Evolutionary conservation across 139 green algal species (phyloP).

Genomic region (Picochlorum sp.): DNA sequence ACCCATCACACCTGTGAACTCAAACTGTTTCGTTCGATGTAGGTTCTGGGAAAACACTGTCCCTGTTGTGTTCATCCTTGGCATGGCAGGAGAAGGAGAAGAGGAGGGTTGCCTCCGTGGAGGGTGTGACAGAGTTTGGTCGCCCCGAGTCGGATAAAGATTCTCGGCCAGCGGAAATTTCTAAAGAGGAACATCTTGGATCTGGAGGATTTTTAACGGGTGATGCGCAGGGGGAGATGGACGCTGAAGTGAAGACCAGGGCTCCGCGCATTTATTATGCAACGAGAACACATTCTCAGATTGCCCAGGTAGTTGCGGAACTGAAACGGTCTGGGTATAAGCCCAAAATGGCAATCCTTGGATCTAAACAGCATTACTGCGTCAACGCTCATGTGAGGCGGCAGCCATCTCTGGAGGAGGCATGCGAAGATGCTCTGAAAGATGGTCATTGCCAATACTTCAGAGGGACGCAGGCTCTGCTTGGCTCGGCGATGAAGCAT

Average conservation of each 20-base stretch:
- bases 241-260: conserved; percentile 10
- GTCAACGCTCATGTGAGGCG: conserved; percentile 49
- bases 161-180: not conserved
- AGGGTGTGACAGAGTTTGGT: conserved; percentile 12
- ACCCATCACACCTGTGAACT: not conserved
- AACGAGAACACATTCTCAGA: conserved; percentile 87
- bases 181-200: not conserved
- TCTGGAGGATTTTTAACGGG: not conserved
- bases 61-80: conserved; percentile 71
- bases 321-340: conserved; percentile 71
- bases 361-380: conserved; percentile 79
- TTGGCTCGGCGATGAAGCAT: not conserved
- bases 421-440: conserved; percentile 64
- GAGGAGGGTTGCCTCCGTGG: conserved; percentile 16
- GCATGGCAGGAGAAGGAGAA: conserved; percentile 51
- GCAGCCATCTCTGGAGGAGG: conserved; percentile 51
- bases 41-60: conserved; percentile 82
- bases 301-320: conserved; percentile 89
- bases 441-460: conserved; percentile 49
- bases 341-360: conserved; percentile 79
- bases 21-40: not conserved
- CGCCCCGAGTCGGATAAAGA: not conserved
- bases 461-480: conserved; percentile 22
- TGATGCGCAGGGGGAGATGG: not conserved
- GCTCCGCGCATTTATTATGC: conserved; percentile 67